phyloP scores from a whole-genome alignment of 768 basidiomycete genomes.

The Lactarius psammicola region DNA sequence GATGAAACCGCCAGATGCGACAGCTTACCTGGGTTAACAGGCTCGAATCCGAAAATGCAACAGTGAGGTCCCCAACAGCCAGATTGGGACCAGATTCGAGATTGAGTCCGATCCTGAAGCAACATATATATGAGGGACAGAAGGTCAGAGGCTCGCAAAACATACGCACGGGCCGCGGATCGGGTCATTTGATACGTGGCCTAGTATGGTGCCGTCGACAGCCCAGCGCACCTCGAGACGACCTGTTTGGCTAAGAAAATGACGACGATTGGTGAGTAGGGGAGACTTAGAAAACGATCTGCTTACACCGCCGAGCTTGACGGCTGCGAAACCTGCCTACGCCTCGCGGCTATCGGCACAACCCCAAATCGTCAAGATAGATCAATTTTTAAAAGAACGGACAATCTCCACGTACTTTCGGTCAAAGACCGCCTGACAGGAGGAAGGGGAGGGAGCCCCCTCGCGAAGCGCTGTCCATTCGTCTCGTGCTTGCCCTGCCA shows the following conservation, averaged over 20 bases:
- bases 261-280: neutral
- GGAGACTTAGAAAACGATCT: neutral
- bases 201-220: neutral
- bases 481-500: neutral
- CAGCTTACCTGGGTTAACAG: neutral
- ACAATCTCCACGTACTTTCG: neutral
- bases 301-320: neutral
- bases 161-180: neutral
- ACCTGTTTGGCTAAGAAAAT: neutral
- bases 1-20: neutral
- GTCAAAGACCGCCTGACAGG: neutral
- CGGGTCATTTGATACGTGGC: neutral
- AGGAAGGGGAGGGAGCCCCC: neutral
- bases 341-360: neutral
- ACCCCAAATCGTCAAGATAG: neutral
- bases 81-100: neutral
- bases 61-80: neutral
- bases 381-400: neutral
- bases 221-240: slow-evolving; percentile 4
- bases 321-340: neutral
- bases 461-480: neutral
- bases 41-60: neutral
- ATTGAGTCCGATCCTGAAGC: neutral
- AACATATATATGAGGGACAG: neutral
- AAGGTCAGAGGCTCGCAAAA: too few species aligned